A percentile compares a stretch with the other conserved stretches of the same genome.
Evolutionary conservation across 768 basidiomycete genomes (phyloP).

Genomic region (Sarcodon aspratus): DNA sequence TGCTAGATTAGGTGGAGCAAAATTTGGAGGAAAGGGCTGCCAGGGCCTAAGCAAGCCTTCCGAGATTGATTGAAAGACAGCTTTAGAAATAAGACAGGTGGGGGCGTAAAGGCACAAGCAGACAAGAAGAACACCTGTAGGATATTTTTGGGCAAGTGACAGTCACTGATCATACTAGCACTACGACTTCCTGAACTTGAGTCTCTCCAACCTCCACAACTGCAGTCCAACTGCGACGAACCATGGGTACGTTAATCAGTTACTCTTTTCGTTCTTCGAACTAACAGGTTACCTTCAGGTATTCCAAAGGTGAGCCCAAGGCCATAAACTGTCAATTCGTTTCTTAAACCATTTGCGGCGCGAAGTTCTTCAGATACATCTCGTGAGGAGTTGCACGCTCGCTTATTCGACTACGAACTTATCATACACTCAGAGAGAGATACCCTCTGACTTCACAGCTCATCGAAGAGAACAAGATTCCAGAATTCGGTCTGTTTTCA

Average conservation of each 20-base stretch:
- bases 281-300: slow-evolving; percentile 18
- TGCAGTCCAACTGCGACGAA: not conserved
- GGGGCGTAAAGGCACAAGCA: too few species aligned
- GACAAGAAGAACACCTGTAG: too few species aligned
- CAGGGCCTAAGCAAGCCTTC: too few species aligned
- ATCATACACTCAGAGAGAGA: slow-evolving; percentile 55
- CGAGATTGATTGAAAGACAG: too few species aligned
- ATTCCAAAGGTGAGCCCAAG: slow-evolving; percentile 33
- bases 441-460: slow-evolving; percentile 97
- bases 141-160: too few species aligned
- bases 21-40: too few species aligned
- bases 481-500: slow-evolving; percentile 73
- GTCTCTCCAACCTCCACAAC: not conserved
- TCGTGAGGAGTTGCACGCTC: slow-evolving; percentile 42
- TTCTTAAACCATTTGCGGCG: not conserved
- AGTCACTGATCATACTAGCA: too few species aligned
- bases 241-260: slow-evolving; percentile 7
- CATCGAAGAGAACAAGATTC: slow-evolving; percentile 97
- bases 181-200: not conserved
- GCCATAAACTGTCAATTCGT: not conserved
- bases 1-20: too few species aligned
- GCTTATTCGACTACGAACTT: not conserved
- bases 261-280: not conserved
- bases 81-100: too few species aligned
- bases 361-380: slow-evolving; percentile 92